Base-by-base conservation (phyloP, 768 basidiomycete species). In the Pleurotus pulmonarius region DNA sequence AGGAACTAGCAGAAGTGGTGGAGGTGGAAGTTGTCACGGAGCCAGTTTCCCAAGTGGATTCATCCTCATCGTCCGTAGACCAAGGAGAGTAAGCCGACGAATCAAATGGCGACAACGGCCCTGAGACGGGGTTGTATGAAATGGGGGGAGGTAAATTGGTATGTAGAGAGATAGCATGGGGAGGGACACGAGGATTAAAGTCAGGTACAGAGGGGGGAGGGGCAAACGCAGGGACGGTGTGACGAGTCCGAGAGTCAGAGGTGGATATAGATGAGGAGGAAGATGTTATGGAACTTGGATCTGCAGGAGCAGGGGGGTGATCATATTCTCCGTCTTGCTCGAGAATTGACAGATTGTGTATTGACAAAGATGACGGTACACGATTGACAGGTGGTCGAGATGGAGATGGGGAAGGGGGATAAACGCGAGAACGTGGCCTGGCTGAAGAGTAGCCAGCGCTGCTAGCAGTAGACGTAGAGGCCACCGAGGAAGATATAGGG, bases 41-140 rank as follows among this genome's bases (percentile, higher is more conserved):
- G 29, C 82, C 83, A 2, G 86, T 83, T 59, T 90, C 88, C 86
- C 87, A 90, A 38, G 79, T 80, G 5, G 85, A 89, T 56, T 90
- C 88, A 60, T 88, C 89, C 56, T 90, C 2, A 86, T 88, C 13
- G 24, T 53, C 51, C 13, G 51, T 53, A 40, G 86, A 82, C 84
- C 85, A 90, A 1, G 87, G 80, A 0, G 87, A 88, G 56, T 74
- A 64, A 1, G 64, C 58, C n/a, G 67, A 53, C 11, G 74, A 68
- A 37, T 67, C 76, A 16, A 72, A 57, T 9, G 73, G 72, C 18
- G 73, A 73, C 20, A 66, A 49, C 40, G 72, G 63, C 55, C 62
- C 61, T 46, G 66, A 65, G 40, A 39, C 37, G 12, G 38, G 39
- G 18, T 40, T n/a, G 15, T 46, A 51, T 11, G 39, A 46, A n/a